Evolutionary conservation across 805 yeast species (phyloP), one percentile per base, ranked within the genome.

Genomic region (Kodamaea kaohsiungensis): DNA sequence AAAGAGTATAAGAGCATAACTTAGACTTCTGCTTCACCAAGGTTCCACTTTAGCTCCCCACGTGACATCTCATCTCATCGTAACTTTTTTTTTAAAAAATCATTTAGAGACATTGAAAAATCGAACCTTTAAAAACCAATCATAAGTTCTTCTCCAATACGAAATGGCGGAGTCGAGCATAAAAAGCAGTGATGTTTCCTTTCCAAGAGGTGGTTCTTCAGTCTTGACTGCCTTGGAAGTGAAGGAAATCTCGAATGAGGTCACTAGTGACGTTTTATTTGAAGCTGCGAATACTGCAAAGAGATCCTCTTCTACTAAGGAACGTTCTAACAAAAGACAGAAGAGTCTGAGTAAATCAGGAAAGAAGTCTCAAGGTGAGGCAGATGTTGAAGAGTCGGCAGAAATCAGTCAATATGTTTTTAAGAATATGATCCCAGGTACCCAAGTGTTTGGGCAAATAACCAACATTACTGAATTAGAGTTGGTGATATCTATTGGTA

Each of bases 161-260:
- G 18, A 10, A 12, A 35, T 38, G 43, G 40, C 43, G 25, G 50
- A 48, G 43, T 37, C 42, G 43, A 48, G 43, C 43, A 64, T 75
- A 50, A 69, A 70, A 52, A 74, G 73, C 61, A 74, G 69, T 55
- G 89, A 86, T 54, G 74, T 79, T 43, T 78, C 88, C 10, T 95
- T 95, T 67, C 99, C 99, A 49, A 88, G 99, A 84, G 99, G 99
- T 62, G 99, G 99, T 49, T 84, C 87, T 10, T 82, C 93, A 25
- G 89, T 85, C 22, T 80, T 95, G 65, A 83, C 96, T 2, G 91
- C 98, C 6, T 75, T 95, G 60, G 99, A 95, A 72, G 85, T 91
- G 60, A 91, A 91, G 68, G 95, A 91, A 66, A 93, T 93, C 50
- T 87, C 96, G 42, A 91, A 91, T 67, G 96, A 93, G 70, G 99